Evolutionary conservation across 2,329 filamentous ascomycete genomes (phyloP), one percentile per base, ranked within the genome.

Genomic region (Ilyonectria sp.): DNA sequence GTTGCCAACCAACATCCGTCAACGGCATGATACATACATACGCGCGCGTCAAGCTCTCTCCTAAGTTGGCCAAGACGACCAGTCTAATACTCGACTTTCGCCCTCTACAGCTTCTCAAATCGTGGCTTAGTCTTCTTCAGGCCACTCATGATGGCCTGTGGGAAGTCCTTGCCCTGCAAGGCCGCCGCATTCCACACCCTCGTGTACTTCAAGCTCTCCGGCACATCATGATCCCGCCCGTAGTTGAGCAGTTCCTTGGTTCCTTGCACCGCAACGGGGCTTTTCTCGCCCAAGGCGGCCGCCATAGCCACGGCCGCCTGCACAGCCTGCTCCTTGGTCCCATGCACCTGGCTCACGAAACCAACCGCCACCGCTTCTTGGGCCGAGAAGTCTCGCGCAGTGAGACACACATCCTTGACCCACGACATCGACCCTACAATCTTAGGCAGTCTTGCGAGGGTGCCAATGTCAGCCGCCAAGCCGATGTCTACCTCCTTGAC

Each of bases 161-260:
- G 83, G 49, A 97, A 87, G 84, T 98, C 95, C 59, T 86, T 84
- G 7, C 93, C 93, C 84, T 98, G 95, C 74, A 97, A 78, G 76
- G 93, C 93, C 2, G 90, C 92, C 74, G 90, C 88, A 78, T 98
- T 98, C 95, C 95, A 98, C 1, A 96, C 87, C 11, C 89, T 87
- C 4, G 95, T 97, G 80, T 97, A 98, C 65, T 89, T 89, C 79
- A 98, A 82, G 53, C 91, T 94, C 73, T 97, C 94, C 52, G 88
- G 89, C 31, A 97, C 89, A 2, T 87, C 86, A 79, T 94, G 90
- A 79, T 97, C 95, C 74, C 93, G 87, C 37, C 91, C 92, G 77
- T 92, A 94, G 80, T 96, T 94, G 77, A 97, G 78, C 69, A 97
- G 82, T 82, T 96, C 93, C 84, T 97, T 97, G 9, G 94, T 97